Base-by-base conservation (phyloP, 345 rosid species). In the Syzygium jambos region DNA sequence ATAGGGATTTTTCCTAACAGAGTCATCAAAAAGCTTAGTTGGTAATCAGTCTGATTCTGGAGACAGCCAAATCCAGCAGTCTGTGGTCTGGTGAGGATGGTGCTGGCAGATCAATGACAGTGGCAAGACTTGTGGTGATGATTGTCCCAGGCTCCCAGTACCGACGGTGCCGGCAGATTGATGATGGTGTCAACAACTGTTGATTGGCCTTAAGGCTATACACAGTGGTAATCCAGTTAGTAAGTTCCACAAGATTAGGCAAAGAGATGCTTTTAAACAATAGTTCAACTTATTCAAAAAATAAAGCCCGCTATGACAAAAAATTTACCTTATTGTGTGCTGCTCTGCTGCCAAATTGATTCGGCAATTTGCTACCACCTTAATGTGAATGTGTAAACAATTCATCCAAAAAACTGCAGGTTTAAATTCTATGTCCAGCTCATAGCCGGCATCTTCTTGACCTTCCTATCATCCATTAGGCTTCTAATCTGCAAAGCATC, bases 401-500 rank as follows among this genome's bases (percentile, higher is more conserved):
- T 46, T 84, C 59, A 84, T 84, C 43, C 85, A 84, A 46, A 4
- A 84, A 9, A n/a, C 16, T 21, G 59, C 57, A 51, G 85, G 15
- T 84, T 84, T 51, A 84, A 52, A 84, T 51, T 73, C 51, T 84
- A 87, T 7, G 89, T 90, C 92, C 94, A 96, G 90, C 99, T 97
- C 89, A 87, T 93, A 52, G 97, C 99, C 34, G 93, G 89, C 83
- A 89, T 92, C 92, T 98, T 96, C 91, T 85, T 91, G 46, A 94
- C 92, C 77, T 95, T 93, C 89, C 93, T 93, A 51, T 92, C 88
- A 53, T 91, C 89, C 99, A 96, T 98, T 89, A 95, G 90, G 90
- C 89, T 92, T 91, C 95, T 90, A 59, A 94, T 91, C 85, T 94
- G 90, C 52, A 88, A 86, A n/a, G 99, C 99, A 90, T 96, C 99